A percentile compares a stretch with the other conserved stretches of the same genome.
phyloP scores from a whole-genome alignment of 768 basidiomycete species.

The Coprinopsis marcescibilis region DNA sequence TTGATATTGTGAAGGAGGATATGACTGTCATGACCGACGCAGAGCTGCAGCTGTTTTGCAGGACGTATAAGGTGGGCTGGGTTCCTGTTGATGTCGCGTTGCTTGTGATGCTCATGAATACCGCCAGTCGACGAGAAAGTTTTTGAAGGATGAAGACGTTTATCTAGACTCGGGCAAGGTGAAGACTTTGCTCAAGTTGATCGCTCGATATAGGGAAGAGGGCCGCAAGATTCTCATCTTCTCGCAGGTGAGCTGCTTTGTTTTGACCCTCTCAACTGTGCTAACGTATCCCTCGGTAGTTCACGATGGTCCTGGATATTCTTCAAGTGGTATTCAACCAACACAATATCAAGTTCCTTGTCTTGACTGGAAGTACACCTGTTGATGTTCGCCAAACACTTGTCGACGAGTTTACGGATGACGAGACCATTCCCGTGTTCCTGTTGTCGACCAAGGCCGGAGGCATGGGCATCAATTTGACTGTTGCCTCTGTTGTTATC shows the following conservation, averaged over 20 bases:
- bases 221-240: slow-evolving; percentile 87
- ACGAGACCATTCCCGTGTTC: slow-evolving; percentile 83
- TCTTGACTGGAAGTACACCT: slow-evolving; percentile 89
- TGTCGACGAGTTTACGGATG: slow-evolving; percentile 93
- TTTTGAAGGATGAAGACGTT: slow-evolving; percentile 63
- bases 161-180: slow-evolving; percentile 91
- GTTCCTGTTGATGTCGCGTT: neutral
- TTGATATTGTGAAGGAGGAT: slow-evolving; percentile 89
- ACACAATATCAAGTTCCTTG: slow-evolving; percentile 64
- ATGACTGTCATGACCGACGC: slow-evolving; percentile 99
- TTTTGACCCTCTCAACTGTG: neutral
- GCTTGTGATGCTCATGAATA: neutral
- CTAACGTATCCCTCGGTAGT: slow-evolving; percentile 41
- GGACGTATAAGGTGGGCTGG: slow-evolving; percentile 76
- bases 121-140: slow-evolving; percentile 63
- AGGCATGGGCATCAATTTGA: slow-evolving; percentile 95
- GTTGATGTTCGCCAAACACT: slow-evolving; percentile 91
- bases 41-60: slow-evolving; percentile 84
- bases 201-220: slow-evolving; percentile 60
- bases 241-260: slow-evolving; percentile 63
- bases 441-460: slow-evolving; percentile 90
- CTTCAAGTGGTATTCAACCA: slow-evolving; percentile 77
- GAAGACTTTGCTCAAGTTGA: slow-evolving; percentile 60
- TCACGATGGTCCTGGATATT: slow-evolving; percentile 94
- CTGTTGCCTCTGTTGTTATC: slow-evolving; percentile 92